A percentile compares a stretch with the other conserved stretches of the same genome.
phyloP scores from a whole-genome alignment of 148 eudicot genomes.

The Chenopodium berlandieri region DNA sequence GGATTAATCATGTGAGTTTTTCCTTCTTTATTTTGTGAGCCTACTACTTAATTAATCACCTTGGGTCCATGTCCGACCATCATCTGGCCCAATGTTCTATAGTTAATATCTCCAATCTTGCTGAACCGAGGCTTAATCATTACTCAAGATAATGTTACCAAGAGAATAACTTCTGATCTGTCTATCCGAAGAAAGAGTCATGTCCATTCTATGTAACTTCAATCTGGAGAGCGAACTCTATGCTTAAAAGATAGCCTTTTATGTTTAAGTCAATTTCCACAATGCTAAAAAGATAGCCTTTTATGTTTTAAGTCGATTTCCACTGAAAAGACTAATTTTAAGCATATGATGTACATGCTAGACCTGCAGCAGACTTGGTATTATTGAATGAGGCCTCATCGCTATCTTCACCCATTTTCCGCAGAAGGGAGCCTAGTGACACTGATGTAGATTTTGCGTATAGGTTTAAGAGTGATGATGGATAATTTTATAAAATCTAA shows the following conservation, averaged over 20 bases:
- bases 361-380: background rate
- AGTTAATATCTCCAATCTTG: background rate
- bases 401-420: too few species aligned
- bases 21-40: background rate
- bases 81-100: background rate
- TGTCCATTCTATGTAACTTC: background rate
- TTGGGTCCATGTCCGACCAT: background rate
- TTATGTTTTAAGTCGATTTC: background rate
- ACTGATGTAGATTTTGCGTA: background rate
- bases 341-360: background rate
- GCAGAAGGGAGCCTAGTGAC: background rate
- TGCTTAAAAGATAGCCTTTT: background rate
- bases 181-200: background rate
- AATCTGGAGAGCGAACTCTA: background rate
- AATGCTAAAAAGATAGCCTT: background rate
- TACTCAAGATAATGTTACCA: background rate
- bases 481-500: too few species aligned
- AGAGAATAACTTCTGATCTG: background rate
- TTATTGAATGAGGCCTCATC: background rate
- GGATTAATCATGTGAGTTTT: too few species aligned
- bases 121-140: background rate
- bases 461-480: background rate
- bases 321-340: background rate
- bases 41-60: background rate
- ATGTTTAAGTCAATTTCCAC: background rate